Base-by-base conservation (phyloP, 495 filamentous ascomycete species). In the Alectoria sarmentosa region DNA sequence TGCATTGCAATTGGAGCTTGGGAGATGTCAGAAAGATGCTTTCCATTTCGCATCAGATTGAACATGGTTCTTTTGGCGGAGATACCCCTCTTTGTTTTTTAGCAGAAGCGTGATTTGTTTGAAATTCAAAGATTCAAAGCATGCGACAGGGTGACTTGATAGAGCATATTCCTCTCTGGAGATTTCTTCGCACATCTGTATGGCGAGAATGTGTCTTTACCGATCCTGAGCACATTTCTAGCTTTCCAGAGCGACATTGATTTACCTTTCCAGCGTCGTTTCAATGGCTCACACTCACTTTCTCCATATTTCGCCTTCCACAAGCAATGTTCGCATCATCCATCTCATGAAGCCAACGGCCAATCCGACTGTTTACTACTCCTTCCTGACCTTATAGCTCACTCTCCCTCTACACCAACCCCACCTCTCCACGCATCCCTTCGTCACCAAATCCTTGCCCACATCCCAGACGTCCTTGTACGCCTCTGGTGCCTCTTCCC, bases 401-500 rank as follows among this genome's bases (percentile, higher is more conserved):
- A 76, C 72, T 55, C 67, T 66, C n/a, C 74, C 69, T 48, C 70
- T 56, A 62, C 69, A 73, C 67, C 73, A 78, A 4, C 76, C 74
- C 44, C 69, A 63, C 5, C 74, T 60, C 58, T 66, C 69, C 21
- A 68, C 73, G 48, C 71, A 72, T 21, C 71, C 76, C 36, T 70
- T 69, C 7, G 46, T 37, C 11, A 69, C 65, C 61, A 78, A 63
- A 60, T 77, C 76, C 30, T 70, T 69, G 8, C 66, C 70, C 4
- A 78, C 76, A 19, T 69, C 55, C 61, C 70, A 71, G 13, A 78
- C 70, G 65, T 75, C 69, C 39, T 77, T 76, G 64, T 74, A 78
- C 19, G 72, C 75, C 67, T 78, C 76, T 10, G 65, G 65, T 21
- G 75, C 75, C 65, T 78, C 75, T 66, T 78, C 76, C 73, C 72